These are phyloP conservation scores for Yamadazyma olivae DNA, from an alignment of 805 yeast species.

Conservation along the genomic window DNA sequence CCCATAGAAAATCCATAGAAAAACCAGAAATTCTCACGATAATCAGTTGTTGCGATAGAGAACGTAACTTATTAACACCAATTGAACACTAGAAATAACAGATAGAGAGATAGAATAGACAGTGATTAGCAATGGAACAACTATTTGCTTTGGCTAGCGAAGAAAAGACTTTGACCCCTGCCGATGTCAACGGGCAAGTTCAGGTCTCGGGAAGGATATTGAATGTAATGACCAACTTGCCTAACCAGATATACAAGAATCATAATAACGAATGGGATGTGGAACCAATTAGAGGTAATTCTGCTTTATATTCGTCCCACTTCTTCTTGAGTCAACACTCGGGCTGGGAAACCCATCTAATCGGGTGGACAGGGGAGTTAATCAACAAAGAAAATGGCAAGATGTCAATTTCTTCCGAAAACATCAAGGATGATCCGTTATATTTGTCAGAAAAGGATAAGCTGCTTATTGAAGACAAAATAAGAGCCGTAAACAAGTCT, in stretches of 20 bases:
- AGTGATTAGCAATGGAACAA: slow-evolving; percentile 9
- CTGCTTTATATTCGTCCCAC: slow-evolving; percentile 78
- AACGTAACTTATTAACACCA: no score
- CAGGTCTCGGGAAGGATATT: slow-evolving; percentile 64
- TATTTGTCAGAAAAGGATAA: slow-evolving; percentile 59
- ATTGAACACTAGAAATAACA: no score
- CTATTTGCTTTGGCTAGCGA: slow-evolving; percentile 18
- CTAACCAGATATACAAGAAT: slow-evolving; percentile 49
- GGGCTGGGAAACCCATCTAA: slow-evolving; percentile 81
- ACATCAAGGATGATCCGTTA: slow-evolving; percentile 56
- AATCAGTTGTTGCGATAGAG: no score
- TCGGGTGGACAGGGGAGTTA: slow-evolving; percentile 97
- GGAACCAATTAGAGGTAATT: slow-evolving; percentile 71
- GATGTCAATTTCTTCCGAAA: slow-evolving; percentile 19
- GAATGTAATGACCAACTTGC: slow-evolving; percentile 65
- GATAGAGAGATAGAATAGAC: no score
- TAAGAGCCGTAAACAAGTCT: slow-evolving; percentile 45
- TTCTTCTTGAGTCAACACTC: slow-evolving; percentile 60
- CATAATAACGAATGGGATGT: slow-evolving; percentile 51
- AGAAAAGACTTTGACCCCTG: slow-evolving; percentile 22
- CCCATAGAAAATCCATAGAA: no score
- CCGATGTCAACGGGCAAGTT: slow-evolving; percentile 18
- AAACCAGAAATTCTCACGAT: no score
- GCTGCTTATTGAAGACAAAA: slow-evolving; percentile 42
- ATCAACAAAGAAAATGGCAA: slow-evolving; percentile 24